Conservation (phyloP, 371 early-diverging fungal genomes). For the Capniomyces stellatus region DNA sequence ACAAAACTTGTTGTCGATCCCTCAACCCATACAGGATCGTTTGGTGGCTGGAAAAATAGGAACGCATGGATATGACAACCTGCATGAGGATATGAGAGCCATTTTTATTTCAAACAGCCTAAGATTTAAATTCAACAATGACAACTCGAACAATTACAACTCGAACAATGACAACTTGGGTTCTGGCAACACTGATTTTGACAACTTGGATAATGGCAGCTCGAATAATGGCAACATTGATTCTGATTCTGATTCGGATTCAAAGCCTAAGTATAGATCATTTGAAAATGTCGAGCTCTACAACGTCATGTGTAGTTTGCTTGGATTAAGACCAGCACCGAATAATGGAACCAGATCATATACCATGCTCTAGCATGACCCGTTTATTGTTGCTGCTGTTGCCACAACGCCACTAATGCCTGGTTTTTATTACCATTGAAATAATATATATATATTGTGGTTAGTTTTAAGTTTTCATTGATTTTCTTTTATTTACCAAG, state of each 20-base stretch:
- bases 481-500: no score
- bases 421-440: not conserved
- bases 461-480: no score
- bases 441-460: not conserved
- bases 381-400: not conserved
- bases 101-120: slow-evolving; percentile 75
- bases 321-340: slow-evolving; percentile 39
- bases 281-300: slow-evolving; percentile 57
- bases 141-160: no score
- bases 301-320: slow-evolving; percentile 37
- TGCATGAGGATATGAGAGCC: slow-evolving; percentile 61
- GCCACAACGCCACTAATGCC: not conserved
- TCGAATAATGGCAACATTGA: not conserved
- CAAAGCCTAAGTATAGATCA: slow-evolving; percentile 23
- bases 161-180: no score
- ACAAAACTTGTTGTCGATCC: no score
- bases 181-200: no score
- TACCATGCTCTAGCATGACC: no score
- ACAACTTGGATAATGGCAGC: no score
- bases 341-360: slow-evolving; percentile 50
- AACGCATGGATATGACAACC: slow-evolving; percentile 75
- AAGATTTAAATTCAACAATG: slow-evolving; percentile 24
- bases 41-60: no score
- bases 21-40: no score
- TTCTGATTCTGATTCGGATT: not conserved